Evolutionary conservation across 2,329 filamentous ascomycete species (phyloP).

Genomic region (Epicoccum sorghinum): DNA sequence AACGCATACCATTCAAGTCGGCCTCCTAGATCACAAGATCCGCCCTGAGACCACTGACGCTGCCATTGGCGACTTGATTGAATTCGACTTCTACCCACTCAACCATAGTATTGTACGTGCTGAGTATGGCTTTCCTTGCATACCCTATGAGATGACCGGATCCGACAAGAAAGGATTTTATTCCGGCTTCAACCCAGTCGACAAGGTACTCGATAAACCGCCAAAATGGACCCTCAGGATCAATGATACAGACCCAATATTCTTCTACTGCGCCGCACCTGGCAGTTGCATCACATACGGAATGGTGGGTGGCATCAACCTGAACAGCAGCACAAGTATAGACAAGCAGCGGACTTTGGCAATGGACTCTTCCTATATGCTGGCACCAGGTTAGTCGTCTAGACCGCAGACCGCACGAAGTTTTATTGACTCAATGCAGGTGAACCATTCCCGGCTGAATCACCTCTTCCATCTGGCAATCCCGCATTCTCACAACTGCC

Average conservation of each 20-base stretch:
- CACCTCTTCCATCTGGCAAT: slow-evolving; percentile 13
- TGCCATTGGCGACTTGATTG: slow-evolving; percentile 47
- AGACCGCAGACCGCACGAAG: too few species aligned
- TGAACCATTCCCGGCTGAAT: slow-evolving; percentile 41
- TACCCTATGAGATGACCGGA: slow-evolving; percentile 46
- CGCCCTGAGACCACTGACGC: slow-evolving; percentile 47
- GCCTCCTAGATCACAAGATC: slow-evolving; percentile 47
- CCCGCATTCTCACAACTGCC: slow-evolving; percentile 6
- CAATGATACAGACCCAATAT: slow-evolving; percentile 43
- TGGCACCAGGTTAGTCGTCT: slow-evolving; percentile 27
- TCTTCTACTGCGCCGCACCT: slow-evolving; percentile 59
- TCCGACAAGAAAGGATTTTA: slow-evolving; percentile 37
- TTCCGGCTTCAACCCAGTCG: slow-evolving; percentile 36
- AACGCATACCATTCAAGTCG: slow-evolving; percentile 47
- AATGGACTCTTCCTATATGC: slow-evolving; percentile 32
- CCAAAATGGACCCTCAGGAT: slow-evolving; percentile 37
- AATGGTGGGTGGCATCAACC: slow-evolving; percentile 80
- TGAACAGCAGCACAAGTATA: slow-evolving; percentile 43
- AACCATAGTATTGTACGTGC: slow-evolving; percentile 53
- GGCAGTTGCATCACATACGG: slow-evolving; percentile 67
- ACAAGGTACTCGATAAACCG: slow-evolving; percentile 27
- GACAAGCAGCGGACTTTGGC: slow-evolving; percentile 33
- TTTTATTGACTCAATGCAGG: slow-evolving; percentile 13
- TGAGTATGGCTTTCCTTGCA: slow-evolving; percentile 49
- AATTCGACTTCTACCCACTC: slow-evolving; percentile 50